phyloP scores from a whole-genome alignment of 1,284 basidiomycete species.

The Hymenochaete sp. region DNA sequence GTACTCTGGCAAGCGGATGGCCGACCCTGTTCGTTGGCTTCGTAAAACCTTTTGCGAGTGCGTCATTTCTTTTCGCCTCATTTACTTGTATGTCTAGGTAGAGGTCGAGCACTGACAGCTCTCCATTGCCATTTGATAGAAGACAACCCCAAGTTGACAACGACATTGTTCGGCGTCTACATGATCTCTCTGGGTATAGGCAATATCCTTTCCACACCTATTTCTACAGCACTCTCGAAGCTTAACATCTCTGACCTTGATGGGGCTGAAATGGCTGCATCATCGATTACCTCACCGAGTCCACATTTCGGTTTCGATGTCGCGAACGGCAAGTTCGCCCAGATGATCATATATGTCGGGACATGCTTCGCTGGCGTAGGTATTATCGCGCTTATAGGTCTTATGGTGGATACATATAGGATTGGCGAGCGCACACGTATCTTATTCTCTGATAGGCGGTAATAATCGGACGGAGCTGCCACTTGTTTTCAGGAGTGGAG shows the following conservation, averaged over 20 bases:
- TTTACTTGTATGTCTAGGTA: too few relatives aligned
- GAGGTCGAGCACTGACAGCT: not conserved
- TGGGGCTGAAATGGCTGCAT: not conserved
- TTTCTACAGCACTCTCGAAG: conserved; percentile 29
- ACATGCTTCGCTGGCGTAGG: conserved; percentile 31
- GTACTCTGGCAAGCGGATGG: conserved; percentile 31
- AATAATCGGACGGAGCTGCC: too few relatives aligned
- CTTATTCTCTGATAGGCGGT: too few relatives aligned
- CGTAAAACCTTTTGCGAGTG: conserved; percentile 27
- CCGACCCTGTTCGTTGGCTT: conserved; percentile 30
- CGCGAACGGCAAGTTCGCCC: conserved; percentile 27
- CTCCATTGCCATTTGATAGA: conserved; percentile 22
- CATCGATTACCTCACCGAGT: not conserved
- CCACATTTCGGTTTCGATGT: conserved; percentile 28
- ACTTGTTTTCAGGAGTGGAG: too few relatives aligned
- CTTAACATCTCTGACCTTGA: conserved; percentile 1
- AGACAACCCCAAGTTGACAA: conserved; percentile 29
- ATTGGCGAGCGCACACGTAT: not conserved
- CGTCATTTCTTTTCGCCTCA: conserved; percentile 3
- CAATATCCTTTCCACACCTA: conserved; percentile 35
- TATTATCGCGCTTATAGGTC: conserved; percentile 24
- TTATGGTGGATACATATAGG: conserved; percentile 15
- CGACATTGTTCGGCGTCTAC: conserved; percentile 31
- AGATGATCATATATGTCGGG: conserved; percentile 31
- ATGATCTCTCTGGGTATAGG: conserved; percentile 33